These are phyloP conservation scores for Barnettozyma sucrosica DNA, from an alignment of 805 yeast species.

Conservation along the genomic window DNA sequence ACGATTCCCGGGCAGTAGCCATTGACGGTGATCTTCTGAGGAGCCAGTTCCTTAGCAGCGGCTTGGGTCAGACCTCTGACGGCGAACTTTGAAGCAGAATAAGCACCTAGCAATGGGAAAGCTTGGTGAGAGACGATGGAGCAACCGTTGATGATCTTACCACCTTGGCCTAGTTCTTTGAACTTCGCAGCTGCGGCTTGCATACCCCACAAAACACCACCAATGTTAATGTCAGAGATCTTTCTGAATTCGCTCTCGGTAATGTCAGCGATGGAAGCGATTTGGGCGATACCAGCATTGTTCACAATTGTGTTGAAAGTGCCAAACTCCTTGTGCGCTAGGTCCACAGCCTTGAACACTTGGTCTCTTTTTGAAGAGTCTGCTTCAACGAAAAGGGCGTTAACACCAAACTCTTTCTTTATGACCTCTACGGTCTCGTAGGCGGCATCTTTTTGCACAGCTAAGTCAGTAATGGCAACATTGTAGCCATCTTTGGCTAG, in stretches of 20 bases:
- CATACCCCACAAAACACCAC: constrained; percentile 30
- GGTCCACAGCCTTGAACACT: constrained; percentile 25
- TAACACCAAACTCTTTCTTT: constrained; percentile 14
- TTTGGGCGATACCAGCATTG: constrained; percentile 32
- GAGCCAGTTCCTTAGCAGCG: constrained; percentile 34
- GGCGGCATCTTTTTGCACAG: constrained; percentile 22
- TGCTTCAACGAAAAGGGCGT: constrained; percentile 23
- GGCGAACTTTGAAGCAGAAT: constrained; percentile 34
- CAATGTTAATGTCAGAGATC: constrained; percentile 26
- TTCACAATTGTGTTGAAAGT: constrained; percentile 32
- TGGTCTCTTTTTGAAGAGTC: constrained; percentile 25
- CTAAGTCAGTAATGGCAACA: constrained; percentile 26
- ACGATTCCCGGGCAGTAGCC: constrained; percentile 36
- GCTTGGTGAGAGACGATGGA: constrained; percentile 32
- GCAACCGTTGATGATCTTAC: constrained; percentile 35
- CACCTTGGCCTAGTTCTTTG: constrained; percentile 25
- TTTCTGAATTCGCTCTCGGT: constrained; percentile 25
- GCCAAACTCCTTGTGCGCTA: constrained; percentile 27
- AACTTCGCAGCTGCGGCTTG: constrained; percentile 30
- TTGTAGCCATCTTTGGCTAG: constrained; percentile 70
- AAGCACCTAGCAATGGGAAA: constrained; percentile 28
- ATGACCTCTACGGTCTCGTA: constrained; percentile 21
- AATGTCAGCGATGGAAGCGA: constrained; percentile 24
- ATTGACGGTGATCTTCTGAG: constrained; percentile 33
- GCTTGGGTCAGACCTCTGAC: constrained; percentile 32